Evolutionary conservation across 2,329 filamentous ascomycete genomes (phyloP).

Genomic region (Talaromyces islandicus): DNA sequence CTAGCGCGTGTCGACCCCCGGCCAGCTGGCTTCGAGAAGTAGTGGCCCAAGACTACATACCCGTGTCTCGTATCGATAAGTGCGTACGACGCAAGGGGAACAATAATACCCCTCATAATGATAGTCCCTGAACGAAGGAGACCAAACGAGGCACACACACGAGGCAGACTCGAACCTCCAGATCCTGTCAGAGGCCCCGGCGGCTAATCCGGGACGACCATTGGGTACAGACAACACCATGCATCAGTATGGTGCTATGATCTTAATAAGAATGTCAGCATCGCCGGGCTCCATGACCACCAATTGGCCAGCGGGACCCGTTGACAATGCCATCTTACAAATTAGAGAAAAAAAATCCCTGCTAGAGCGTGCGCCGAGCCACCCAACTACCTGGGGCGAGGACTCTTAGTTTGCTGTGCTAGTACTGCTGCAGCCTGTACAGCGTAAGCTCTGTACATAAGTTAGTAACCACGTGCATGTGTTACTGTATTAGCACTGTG

Average conservation of each 20-base stretch:
- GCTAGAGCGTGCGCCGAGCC: not conserved
- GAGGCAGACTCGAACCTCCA: not conserved
- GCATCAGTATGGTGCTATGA: not conserved
- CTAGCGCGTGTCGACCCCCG: not conserved
- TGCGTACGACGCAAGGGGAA: not conserved
- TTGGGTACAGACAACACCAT: not conserved
- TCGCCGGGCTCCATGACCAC: not conserved
- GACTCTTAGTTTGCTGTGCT: too few relatives aligned
- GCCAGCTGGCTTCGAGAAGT: not conserved
- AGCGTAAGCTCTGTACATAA: too few relatives aligned
- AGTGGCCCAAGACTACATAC: not conserved
- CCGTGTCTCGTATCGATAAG: too few relatives aligned
- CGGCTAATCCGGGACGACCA: not conserved
- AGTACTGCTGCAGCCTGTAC: too few relatives aligned
- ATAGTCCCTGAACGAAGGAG: not conserved
- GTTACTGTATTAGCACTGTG: too few relatives aligned
- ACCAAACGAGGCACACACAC: not conserved
- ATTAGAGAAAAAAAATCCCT: too few relatives aligned
- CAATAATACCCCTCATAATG: not conserved
- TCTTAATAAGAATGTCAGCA: not conserved
- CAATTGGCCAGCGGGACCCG: not conserved
- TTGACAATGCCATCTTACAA: not conserved
- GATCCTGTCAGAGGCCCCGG: not conserved
- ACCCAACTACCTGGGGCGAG: not conserved
- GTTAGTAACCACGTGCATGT: too few relatives aligned